phyloP scores from a whole-genome alignment of 108 stramenopile genomes.

The Fragilaria radians region DNA sequence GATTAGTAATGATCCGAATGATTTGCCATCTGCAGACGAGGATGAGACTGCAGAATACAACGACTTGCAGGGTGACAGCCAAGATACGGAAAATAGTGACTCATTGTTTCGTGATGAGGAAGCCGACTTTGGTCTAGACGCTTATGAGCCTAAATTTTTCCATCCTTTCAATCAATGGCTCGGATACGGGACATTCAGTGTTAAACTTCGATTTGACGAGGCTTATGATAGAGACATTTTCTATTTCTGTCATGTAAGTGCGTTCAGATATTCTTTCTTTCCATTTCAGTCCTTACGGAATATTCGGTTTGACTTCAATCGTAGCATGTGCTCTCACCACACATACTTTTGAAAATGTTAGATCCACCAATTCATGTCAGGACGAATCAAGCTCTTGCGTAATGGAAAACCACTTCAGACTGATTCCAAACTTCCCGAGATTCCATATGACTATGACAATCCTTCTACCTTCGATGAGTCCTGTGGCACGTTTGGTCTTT shows the following conservation, averaged over 20 bases:
- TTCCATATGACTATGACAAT: constrained; percentile 51
- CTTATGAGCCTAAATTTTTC: constrained; percentile 78
- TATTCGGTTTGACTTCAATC: neutral
- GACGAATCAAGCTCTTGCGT: constrained; percentile 68
- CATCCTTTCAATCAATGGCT: constrained; percentile 64
- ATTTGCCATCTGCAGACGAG: too few species aligned
- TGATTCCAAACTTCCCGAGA: constrained; percentile 15
- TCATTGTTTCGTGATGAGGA: too few species aligned
- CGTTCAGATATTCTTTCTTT: neutral
- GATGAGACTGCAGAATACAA: too few species aligned
- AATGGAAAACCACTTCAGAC: constrained; percentile 23
- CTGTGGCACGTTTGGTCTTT: constrained; percentile 68
- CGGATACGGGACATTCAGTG: constrained; percentile 45
- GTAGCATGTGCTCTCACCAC: neutral
- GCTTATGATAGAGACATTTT: constrained; percentile 73
- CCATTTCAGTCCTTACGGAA: neutral
- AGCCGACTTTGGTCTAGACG: constrained; percentile 80
- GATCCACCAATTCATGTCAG: constrained; percentile 65
- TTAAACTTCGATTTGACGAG: constrained; percentile 57
- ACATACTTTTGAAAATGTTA: too few species aligned
- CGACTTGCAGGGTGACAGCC: too few species aligned
- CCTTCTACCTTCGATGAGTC: constrained; percentile 35
- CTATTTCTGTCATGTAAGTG: constrained; percentile 86
- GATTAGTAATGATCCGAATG: too few species aligned
- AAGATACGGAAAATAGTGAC: too few species aligned